Percentiles rank a stretch among this genome's conserved stretches.
Conservation (phyloP, 2,329 filamentous ascomycete species). For the Colletotrichum noveboracense region DNA sequence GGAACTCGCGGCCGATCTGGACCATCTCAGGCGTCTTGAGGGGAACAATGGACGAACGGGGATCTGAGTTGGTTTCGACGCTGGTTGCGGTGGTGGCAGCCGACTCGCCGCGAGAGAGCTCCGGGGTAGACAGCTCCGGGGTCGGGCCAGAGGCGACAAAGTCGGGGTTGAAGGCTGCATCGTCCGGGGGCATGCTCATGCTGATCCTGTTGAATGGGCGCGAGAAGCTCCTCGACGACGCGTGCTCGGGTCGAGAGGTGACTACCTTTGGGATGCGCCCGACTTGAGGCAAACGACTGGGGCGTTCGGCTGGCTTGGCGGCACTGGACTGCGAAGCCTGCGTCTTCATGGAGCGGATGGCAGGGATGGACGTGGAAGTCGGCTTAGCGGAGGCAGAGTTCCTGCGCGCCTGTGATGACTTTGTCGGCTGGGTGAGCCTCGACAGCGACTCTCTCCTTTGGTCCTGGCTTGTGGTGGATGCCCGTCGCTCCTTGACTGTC, state of each 20-base stretch:
- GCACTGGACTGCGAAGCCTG: not conserved
- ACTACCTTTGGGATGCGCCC: conserved; percentile 87
- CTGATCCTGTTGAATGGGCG: conserved; percentile 74
- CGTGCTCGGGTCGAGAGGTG: conserved; percentile 68
- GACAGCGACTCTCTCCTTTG: conserved; percentile 10
- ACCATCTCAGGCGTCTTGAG: conserved; percentile 34
- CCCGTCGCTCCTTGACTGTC: conserved; percentile 5
- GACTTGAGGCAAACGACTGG: conserved; percentile 77
- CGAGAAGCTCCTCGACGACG: conserved; percentile 82
- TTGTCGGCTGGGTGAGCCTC: conserved; percentile 9
- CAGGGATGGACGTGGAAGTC: conserved; percentile 13
- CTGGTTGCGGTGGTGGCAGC: conserved; percentile 35
- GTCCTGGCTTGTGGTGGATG: conserved; percentile 11
- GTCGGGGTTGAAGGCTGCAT: conserved; percentile 32
- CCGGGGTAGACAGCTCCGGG: conserved; percentile 44
- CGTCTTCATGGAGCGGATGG: conserved; percentile 17
- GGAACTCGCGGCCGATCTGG: conserved; percentile 63
- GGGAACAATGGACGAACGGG: conserved; percentile 33
- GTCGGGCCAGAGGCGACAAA: conserved; percentile 51
- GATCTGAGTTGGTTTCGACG: conserved; percentile 33
- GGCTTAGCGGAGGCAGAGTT: conserved; percentile 10
- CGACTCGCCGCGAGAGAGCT: conserved; percentile 40
- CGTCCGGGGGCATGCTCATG: conserved; percentile 40
- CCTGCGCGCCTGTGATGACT: conserved; percentile 17
- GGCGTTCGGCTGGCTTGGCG: conserved; percentile 33